Evolutionary conservation across 1,284 basidiomycete genomes (phyloP).

Genomic region (Taiwanofungus camphoratus): DNA sequence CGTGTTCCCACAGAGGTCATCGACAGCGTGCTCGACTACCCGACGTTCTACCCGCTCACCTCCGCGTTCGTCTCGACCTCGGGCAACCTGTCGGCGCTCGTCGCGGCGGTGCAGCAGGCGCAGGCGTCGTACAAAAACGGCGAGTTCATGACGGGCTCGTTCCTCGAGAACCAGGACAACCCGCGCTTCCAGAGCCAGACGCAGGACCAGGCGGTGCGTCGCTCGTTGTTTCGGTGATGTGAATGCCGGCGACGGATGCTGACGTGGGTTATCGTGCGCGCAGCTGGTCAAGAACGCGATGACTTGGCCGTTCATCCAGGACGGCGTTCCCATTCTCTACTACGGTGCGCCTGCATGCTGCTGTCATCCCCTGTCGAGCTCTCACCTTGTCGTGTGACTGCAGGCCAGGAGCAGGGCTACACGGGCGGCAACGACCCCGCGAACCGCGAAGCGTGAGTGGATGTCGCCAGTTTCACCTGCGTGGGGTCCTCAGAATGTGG

Average conservation of each 20-base stretch:
- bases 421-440: conserved; percentile 33
- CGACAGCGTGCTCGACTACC: conserved; percentile 68
- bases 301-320: conserved; percentile 39
- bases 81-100: conserved; percentile 55
- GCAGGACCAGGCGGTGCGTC: conserved; percentile 49
- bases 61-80: conserved; percentile 59
- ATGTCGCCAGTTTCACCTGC: conserved; percentile 4
- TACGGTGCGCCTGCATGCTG: conserved; percentile 40
- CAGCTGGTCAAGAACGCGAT: conserved; percentile 26
- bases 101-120: conserved; percentile 45
- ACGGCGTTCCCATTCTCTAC: conserved; percentile 74
- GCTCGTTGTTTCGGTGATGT: background rate
- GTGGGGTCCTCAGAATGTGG: background rate
- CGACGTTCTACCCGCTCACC: conserved; percentile 62
- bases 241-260: too few relatives aligned
- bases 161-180: conserved; percentile 81
- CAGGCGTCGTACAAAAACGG: conserved; percentile 45
- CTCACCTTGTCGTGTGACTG: conserved; percentile 19
- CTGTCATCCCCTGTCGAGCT: background rate
- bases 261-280: too few relatives aligned
- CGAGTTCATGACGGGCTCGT: conserved; percentile 49
- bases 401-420: conserved; percentile 29
- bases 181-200: conserved; percentile 65
- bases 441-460: conserved; percentile 58
- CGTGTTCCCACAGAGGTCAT: conserved; percentile 35